Evolutionary conservation across 371 early-diverging fungal species (phyloP).

Genomic region (Mucor mucedo): DNA sequence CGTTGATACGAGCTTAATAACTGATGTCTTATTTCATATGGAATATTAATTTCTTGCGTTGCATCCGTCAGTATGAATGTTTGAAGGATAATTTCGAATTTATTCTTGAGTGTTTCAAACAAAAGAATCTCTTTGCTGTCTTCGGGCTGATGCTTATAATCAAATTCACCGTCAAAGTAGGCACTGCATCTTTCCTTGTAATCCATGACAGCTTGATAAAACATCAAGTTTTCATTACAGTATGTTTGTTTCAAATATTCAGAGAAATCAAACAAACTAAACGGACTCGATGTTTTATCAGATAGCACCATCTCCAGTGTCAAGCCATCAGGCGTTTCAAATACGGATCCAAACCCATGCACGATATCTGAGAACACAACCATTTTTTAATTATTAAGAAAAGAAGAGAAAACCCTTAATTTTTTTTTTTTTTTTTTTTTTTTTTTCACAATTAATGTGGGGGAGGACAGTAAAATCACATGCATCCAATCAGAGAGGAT

Average conservation of each 20-base stretch:
- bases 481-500: background rate
- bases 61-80: slow-evolving; percentile 39
- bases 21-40: slow-evolving; percentile 38
- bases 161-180: background rate
- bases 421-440: slow-evolving; percentile 6
- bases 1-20: slow-evolving; percentile 33
- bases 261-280: slow-evolving; percentile 40
- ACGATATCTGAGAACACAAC: slow-evolving; percentile 24
- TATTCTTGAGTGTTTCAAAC: slow-evolving; percentile 33
- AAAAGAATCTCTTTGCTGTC: slow-evolving; percentile 22
- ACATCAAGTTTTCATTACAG: slow-evolving; percentile 43
- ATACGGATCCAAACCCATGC: slow-evolving; percentile 2
- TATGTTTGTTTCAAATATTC: slow-evolving; percentile 42
- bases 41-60: slow-evolving; percentile 50
- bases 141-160: background rate
- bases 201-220: slow-evolving; percentile 40
- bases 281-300: slow-evolving; percentile 34
- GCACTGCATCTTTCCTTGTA: slow-evolving; percentile 25
- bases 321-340: slow-evolving; percentile 32
- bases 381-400: background rate
- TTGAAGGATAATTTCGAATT: slow-evolving; percentile 38
- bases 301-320: slow-evolving; percentile 44
- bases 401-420: slow-evolving; percentile 1
- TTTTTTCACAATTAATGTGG: background rate
- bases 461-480: slow-evolving; percentile 3